These are phyloP conservation scores for Ramicandelaber brevisporus DNA, from an alignment of 192 early-diverging fungal species.

Conservation along the genomic window DNA sequence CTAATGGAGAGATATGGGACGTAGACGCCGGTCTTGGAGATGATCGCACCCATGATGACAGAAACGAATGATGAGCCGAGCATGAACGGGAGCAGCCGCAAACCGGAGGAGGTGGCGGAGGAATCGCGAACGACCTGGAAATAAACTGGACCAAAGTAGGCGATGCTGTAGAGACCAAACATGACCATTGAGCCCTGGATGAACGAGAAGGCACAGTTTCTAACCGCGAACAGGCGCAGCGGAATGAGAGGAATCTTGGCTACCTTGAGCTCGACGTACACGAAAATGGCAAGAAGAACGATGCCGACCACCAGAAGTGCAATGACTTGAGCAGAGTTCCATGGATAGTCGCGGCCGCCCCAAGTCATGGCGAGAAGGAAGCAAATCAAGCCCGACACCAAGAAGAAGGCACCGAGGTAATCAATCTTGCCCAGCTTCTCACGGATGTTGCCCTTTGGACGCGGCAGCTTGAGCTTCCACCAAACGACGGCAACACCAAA, in stretches of 20 bases:
- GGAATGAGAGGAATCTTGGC: constrained; percentile 37
- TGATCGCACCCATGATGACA: constrained; percentile 30
- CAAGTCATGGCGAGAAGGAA: constrained; percentile 42
- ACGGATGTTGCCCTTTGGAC: constrained; percentile 6
- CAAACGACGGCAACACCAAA: constrained; percentile 13
- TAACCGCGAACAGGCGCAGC: constrained; percentile 21
- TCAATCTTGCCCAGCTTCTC: constrained; percentile 33
- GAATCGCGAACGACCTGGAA: constrained; percentile 40
- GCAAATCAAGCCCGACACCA: constrained; percentile 26
- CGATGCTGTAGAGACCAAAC: constrained; percentile 5
- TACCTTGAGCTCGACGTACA: constrained; percentile 18
- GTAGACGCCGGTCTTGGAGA: constrained; percentile 29
- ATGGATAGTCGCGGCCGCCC: constrained; percentile 45
- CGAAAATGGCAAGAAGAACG: constrained; percentile 21
- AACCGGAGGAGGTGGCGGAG: constrained; percentile 35
- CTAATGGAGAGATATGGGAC: constrained; percentile 33
- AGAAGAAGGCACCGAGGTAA: constrained; percentile 23
- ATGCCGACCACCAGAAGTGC: constrained; percentile 19
- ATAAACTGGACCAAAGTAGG: constrained; percentile 24
- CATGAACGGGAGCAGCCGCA: constrained; percentile 53
- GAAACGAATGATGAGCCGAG: constrained; percentile 30
- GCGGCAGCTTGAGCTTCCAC: constrained; percentile 10
- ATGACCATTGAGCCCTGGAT: constrained; percentile 4
- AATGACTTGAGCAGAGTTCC: constrained; percentile 34
- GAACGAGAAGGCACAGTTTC: constrained; percentile 3